phyloP scores from a whole-genome alignment of 2,329 filamentous ascomycete species.

The Geosmithia putterillii region DNA sequence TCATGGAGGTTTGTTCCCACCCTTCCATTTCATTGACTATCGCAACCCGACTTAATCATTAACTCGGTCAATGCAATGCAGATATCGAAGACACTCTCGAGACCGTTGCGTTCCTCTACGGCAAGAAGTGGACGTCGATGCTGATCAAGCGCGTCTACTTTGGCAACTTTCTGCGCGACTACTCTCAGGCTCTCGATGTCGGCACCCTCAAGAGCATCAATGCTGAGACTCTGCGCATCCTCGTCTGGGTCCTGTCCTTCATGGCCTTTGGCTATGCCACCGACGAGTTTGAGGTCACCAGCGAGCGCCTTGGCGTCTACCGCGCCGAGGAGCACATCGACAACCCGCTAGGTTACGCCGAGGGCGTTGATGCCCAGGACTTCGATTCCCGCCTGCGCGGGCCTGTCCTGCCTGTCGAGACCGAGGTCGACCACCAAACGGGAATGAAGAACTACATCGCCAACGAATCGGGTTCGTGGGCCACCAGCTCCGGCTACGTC shows the following conservation, averaged over 20 bases:
- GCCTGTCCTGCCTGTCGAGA: slow-evolving; percentile 59
- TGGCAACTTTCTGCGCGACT: slow-evolving; percentile 79
- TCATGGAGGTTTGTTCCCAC: slow-evolving; percentile 50
- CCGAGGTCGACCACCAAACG: slow-evolving; percentile 60
- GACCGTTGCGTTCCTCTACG: slow-evolving; percentile 62
- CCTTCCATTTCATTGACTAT: slow-evolving; percentile 61
- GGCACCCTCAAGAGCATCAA: slow-evolving; percentile 69
- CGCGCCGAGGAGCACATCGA: slow-evolving; percentile 64
- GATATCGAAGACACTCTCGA: slow-evolving; percentile 77
- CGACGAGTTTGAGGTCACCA: slow-evolving; percentile 72
- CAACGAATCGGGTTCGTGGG: slow-evolving; percentile 78
- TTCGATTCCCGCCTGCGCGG: slow-evolving; percentile 73
- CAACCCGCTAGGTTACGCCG: slow-evolving; percentile 77
- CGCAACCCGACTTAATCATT: slow-evolving; percentile 52
- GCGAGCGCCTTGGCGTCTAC: slow-evolving; percentile 69
- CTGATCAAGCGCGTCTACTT: slow-evolving; percentile 71
- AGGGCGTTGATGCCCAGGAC: slow-evolving; percentile 72
- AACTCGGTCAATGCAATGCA: too few relatives aligned
- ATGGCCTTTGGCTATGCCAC: slow-evolving; percentile 78
- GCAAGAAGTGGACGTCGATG: slow-evolving; percentile 76
- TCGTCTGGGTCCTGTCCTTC: slow-evolving; percentile 75
- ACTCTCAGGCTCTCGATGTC: slow-evolving; percentile 73
- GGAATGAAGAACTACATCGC: slow-evolving; percentile 99
- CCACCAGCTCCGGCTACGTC: slow-evolving; percentile 79
- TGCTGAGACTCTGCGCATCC: slow-evolving; percentile 63